These are phyloP conservation scores for Aphanomyces invadans DNA, from an alignment of 352 stramenopile species.

Conservation along the genomic window DNA sequence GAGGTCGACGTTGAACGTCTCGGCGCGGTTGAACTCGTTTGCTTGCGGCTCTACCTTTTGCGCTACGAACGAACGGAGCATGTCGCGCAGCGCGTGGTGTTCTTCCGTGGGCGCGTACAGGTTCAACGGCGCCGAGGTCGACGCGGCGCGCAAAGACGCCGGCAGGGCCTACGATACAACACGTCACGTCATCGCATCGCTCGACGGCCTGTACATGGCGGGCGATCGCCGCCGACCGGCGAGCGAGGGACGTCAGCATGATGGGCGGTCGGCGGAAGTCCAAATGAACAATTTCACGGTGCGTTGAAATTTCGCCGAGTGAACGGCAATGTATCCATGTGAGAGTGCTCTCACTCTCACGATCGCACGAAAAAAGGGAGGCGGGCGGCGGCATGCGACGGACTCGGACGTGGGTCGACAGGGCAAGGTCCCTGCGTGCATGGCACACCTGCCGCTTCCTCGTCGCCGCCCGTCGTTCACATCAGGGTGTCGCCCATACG, in stretches of 20 bases:
- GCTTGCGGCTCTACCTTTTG: slow-evolving; percentile 97
- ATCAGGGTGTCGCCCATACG: too few relatives aligned
- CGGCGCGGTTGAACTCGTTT: slow-evolving; percentile 90
- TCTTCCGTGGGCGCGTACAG: slow-evolving; percentile 86
- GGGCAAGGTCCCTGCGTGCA: too few relatives aligned
- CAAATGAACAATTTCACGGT: not conserved
- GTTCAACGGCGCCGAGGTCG: slow-evolving; percentile 33
- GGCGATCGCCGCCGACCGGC: slow-evolving; percentile 6
- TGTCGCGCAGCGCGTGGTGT: slow-evolving; percentile 85
- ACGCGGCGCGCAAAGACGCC: not conserved
- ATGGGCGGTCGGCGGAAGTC: not conserved
- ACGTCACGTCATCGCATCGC: not conserved
- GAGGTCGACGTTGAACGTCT: slow-evolving; percentile 96
- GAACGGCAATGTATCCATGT: too few relatives aligned
- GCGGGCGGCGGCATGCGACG: too few relatives aligned
- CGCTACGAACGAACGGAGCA: slow-evolving; percentile 91
- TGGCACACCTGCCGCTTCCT: too few relatives aligned
- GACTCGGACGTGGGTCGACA: too few relatives aligned
- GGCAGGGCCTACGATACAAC: not conserved
- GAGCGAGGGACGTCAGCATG: slow-evolving; percentile 7
- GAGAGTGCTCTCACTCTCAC: too few relatives aligned
- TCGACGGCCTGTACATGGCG: slow-evolving; percentile 24
- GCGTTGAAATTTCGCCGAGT: too few relatives aligned
- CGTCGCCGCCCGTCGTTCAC: too few relatives aligned
- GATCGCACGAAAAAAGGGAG: too few relatives aligned